Conservation (phyloP, 768 basidiomycete species). For the Basidioascus undulatus region DNA sequence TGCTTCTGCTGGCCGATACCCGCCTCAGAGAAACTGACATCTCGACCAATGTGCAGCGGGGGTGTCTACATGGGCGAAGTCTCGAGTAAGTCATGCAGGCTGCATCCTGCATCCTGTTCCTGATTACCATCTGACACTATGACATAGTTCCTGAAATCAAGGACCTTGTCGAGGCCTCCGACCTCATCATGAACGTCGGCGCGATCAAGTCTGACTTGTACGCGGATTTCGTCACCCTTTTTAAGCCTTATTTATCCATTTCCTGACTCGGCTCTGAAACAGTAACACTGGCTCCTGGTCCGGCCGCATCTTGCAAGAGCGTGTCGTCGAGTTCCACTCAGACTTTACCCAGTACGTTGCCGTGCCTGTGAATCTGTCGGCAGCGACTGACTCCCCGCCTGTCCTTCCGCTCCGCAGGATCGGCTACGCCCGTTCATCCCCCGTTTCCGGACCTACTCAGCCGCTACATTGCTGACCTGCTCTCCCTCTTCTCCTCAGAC, state of each 20-base stretch:
- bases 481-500: no score
- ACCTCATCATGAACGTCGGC: conserved; percentile 51
- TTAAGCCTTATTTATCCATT: neutral
- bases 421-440: no score
- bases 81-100: no score
- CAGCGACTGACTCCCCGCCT: neutral
- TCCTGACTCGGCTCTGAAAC: no score
- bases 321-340: conserved; percentile 56
- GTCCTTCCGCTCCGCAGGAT: conserved; percentile 16
- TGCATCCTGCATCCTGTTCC: no score
- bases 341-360: conserved; percentile 25
- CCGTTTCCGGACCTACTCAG: no score
- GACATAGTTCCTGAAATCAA: no score
- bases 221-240: no score
- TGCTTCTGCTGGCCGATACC: no score
- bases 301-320: conserved; percentile 35
- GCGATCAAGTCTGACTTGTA: conserved; percentile 34
- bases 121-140: no score
- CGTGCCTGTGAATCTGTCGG: neutral
- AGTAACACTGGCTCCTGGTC: conserved; percentile 78
- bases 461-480: no score
- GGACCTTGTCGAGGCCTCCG: conserved; percentile 46
- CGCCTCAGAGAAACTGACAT: no score
- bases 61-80: conserved; percentile 47
- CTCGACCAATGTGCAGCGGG: conserved; percentile 17